Base-by-base conservation (phyloP, 176 grass and related monocot genomes). In the Phyllostachys edulis region DNA sequence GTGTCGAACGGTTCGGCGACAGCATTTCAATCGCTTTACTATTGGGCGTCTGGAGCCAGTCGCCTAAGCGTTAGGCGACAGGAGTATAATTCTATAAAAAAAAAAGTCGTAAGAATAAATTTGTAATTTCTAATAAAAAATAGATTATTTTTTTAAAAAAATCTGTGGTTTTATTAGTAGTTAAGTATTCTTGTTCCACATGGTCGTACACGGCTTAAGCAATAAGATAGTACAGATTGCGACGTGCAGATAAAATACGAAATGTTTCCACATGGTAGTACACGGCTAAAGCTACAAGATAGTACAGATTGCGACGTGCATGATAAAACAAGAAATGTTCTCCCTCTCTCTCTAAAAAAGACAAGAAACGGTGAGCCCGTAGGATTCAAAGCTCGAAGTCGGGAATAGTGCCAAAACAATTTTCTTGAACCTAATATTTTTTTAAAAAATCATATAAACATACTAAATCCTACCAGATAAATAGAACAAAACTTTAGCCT, bases 261-360 rank as follows among this genome's bases (percentile, higher is more conserved):
- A n/a, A n/a, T n/a, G n/a, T n/a, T 17, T 63, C 42, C 81, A 83
- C 81, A 39, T 74, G 81, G 69, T 63, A 51, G 69, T n/a, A 83
- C 41, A 73, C 42, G 17, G 32, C 29, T n/a, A 52, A 49, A 38
- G 26, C 42, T 74, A 74, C 51, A 36, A 74, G 34, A 34, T 64
- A 21, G 12, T 50, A 4, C 26, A 40, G 29, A 51, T 38, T 23
- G 46, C 21, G 46, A 54, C 32, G 32, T 67, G 46, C 7, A 40
- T n/a, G 29, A 80, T 38, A 68, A 68, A 39, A 32, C 10, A 17
- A 54, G 0, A 52, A 80, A 54, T 37, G 11, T 38, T 37, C 9
- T 21, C 6, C 44, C 5, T 77, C 10, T 17, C 1, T 29, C 29
- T 29, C 29, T 29, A 6, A 13, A 41, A 67, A n/a, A 68, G 10